phyloP scores from a whole-genome alignment of 2,329 filamentous ascomycete species.

The Niveomyces coronatus region DNA sequence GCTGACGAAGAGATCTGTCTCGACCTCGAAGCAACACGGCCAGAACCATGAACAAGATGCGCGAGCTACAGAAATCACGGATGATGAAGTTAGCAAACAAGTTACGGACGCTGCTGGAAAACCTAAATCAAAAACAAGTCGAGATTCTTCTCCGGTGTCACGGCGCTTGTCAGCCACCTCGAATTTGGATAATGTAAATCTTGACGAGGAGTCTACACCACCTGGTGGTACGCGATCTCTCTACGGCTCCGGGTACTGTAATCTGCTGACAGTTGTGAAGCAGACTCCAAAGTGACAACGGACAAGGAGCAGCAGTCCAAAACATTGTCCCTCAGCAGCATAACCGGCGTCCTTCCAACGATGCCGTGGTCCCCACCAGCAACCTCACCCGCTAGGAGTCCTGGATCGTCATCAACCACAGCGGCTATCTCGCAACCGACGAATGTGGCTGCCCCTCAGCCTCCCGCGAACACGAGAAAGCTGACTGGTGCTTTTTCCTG shows the following conservation, averaged over 20 bases:
- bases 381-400: conserved; percentile 34
- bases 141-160: conserved; percentile 29
- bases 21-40: conserved; percentile 11
- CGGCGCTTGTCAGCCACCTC: conserved; percentile 37
- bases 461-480: conserved; percentile 48
- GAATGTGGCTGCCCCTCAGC: conserved; percentile 16
- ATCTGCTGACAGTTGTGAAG: neutral
- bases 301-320: conserved; percentile 36
- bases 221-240: conserved; percentile 21
- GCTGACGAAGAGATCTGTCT: conserved; percentile 39
- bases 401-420: conserved; percentile 23
- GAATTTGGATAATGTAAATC: conserved; percentile 51
- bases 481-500: conserved; percentile 82
- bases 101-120: conserved; percentile 1
- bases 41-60: conserved; percentile 9
- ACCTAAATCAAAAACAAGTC: conserved; percentile 14
- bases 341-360: conserved; percentile 61
- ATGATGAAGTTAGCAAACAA: neutral
- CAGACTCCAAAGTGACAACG: conserved; percentile 13
- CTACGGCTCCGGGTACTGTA: neutral
- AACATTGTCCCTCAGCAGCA: conserved; percentile 55
- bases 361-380: conserved; percentile 60
- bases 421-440: conserved; percentile 17
- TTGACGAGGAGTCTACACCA: conserved; percentile 46
- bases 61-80: conserved; percentile 1